Evolutionary conservation across 257 asterid genomes (phyloP), one percentile per base, ranked within the genome.

Genomic region (Orobanche coerulescens): DNA sequence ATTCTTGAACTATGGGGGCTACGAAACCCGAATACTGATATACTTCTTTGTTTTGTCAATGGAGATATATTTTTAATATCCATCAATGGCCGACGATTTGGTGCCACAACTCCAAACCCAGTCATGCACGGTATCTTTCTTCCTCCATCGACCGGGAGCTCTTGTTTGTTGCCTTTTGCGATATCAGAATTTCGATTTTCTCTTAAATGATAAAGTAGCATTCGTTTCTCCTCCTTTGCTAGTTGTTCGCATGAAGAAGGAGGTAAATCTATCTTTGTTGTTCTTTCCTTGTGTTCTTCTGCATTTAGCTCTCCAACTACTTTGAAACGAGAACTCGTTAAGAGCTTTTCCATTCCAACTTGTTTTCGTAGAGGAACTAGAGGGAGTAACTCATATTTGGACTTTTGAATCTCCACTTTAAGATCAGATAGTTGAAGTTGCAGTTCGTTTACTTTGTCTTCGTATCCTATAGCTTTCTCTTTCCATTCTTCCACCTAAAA

Each of bases 401-500:
- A 51, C 65, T 67, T 72, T 47, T 52, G 75, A 64, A 71, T 71
- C 62, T 76, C 78, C 63, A 46, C 82, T 64, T 74, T 80, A 0
- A 75, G 59, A 19, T 24, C 20, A 5, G 73, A 65, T 62, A 81
- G n/a, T 63, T 84, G 70, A 19, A 57, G 69, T 42, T 78, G 66
- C 61, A 78, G 70, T 65, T 74, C 76, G 9, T 66, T 67, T 0
- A 76, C 90, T 77, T 77, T 81, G 68, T 43, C 70, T 77, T 91
- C 84, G 20, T 64, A 73, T 14, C 59, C 37, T 7, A 66, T 74
- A 14, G 94, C 86, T 61, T 61, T 84, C 56, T 65, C 85, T 72
- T 70, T 81, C 98, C 95, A 91, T 61, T 82, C 93, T 70, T 79
- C 74, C 67, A 91, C 87, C 98, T 91, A 34, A 36, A 61, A 8